These are phyloP conservation scores for Euphorbia corollata DNA, from an alignment of 441 rosid genomes.

Conservation along the genomic window DNA sequence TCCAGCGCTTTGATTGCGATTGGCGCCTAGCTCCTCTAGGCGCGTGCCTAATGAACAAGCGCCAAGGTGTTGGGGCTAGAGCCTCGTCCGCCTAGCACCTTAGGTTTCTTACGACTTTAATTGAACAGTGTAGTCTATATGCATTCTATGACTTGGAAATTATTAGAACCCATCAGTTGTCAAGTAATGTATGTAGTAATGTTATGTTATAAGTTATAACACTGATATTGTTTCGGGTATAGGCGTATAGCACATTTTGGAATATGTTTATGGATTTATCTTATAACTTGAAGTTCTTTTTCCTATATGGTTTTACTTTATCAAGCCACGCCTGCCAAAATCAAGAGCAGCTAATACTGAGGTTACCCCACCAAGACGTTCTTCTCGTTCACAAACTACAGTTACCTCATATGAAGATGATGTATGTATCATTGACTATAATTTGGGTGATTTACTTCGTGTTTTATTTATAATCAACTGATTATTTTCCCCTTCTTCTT, in stretches of 20 bases:
- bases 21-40: too few species aligned
- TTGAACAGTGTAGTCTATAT: not conserved
- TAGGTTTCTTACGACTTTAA: too few species aligned
- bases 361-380: conserved; percentile 41
- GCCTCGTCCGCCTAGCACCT: too few species aligned
- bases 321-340: conserved; percentile 25
- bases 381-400: conserved; percentile 37
- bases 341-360: conserved; percentile 16
- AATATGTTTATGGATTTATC: not conserved
- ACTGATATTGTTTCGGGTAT: not conserved
- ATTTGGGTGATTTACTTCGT: not conserved
- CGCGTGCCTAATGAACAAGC: too few species aligned
- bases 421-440: conserved; percentile 22
- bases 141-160: too few species aligned
- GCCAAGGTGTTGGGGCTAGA: too few species aligned
- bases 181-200: not conserved
- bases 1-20: too few species aligned
- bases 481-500: conserved; percentile 7
- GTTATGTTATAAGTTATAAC: not conserved
- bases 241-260: not conserved
- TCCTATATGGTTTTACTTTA: not conserved
- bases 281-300: not conserved
- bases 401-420: conserved; percentile 36
- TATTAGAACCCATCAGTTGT: too few species aligned
- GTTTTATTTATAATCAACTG: not conserved